Base-by-base conservation (phyloP, 768 basidiomycete genomes). In the Suillus brevipes region DNA sequence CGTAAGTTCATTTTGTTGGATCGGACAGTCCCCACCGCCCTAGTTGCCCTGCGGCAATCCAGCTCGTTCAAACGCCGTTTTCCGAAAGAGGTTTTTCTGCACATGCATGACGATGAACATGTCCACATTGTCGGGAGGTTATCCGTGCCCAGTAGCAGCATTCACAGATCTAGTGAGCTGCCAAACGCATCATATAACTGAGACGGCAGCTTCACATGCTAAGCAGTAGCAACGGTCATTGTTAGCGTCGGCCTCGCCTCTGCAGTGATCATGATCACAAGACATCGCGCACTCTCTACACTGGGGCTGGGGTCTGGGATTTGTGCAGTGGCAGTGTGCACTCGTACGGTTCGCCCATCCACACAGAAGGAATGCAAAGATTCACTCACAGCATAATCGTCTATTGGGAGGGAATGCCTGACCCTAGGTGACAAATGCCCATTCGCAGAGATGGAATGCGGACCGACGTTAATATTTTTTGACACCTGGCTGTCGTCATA, bases 181-280 rank as follows among this genome's bases (percentile, higher is more conserved):
- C 70, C 68, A 38, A 75, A 73, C 47, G 71, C 55, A 10, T 25
- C 43, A 55, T 68, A 73, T 23, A 43, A 68, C 1, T 25, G 47
- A 49, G 58, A 40, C 31, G 61, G 64, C 25, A 31, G 28, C 1
- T 69, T 8, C 6, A 37, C 43, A 6, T 71, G 56, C 34, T 69
- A 66, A n/a, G 67, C 69, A 9, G 66, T 53, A n/a, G 65, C 65
- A 14, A 73, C 66, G 0, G 10, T 69, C 8, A 66, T 67, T 1
- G 64, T 64, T 37, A 73, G 76, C n/a, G 73, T 76, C 5, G 75
- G 75, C 12, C 58, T n/a, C n/a, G n/a, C n/a, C n/a, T n/a, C n/a
- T n/a, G n/a, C n/a, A n/a, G 23, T 14, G 14, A 25, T 49, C 16
- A 14, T 65, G 23, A 76, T 61, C 37, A 69, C 67, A 57, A 75